phyloP scores from a whole-genome alignment of 2,329 filamentous ascomycete genomes.

The Cercospora sp. region DNA sequence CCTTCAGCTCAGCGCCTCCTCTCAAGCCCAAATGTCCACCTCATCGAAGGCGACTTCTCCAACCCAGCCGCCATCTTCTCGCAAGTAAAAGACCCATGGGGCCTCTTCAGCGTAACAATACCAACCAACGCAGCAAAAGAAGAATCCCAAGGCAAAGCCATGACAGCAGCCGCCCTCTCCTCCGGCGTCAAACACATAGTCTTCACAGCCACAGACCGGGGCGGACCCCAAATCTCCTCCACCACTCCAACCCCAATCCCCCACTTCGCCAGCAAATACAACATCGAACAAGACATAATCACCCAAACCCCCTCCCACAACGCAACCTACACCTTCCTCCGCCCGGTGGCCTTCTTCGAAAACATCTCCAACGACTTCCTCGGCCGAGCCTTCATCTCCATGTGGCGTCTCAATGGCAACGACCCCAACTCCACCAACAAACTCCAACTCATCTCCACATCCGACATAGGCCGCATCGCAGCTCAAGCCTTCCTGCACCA shows the following conservation, averaged over 20 bases:
- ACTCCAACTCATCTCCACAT: conserved; percentile 44
- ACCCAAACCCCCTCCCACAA: conserved; percentile 37
- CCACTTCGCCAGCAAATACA: conserved; percentile 62
- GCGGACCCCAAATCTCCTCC: conserved; percentile 52
- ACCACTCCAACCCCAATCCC: conserved; percentile 57
- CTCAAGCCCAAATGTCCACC: conserved; percentile 48
- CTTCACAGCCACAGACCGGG: conserved; percentile 59
- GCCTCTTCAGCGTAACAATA: conserved; percentile 32
- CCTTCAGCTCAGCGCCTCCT: conserved; percentile 52
- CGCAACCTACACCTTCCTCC: conserved; percentile 63
- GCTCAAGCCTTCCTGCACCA: conserved; percentile 52
- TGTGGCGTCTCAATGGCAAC: conserved; percentile 45
- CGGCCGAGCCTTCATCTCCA: conserved; percentile 52
- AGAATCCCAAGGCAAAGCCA: conserved; percentile 57
- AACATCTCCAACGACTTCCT: conserved; percentile 53
- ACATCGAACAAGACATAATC: conserved; percentile 63
- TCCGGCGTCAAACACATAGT: conserved; percentile 61
- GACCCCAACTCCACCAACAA: conserved; percentile 23
- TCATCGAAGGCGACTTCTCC: conserved; percentile 61
- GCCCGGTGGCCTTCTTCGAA: conserved; percentile 65
- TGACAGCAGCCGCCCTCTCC: conserved; percentile 60
- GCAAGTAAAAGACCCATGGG: conserved; percentile 33
- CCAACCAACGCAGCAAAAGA: conserved; percentile 41
- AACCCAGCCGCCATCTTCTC: conserved; percentile 54
- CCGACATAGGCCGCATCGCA: conserved; percentile 51